These are phyloP conservation scores for Malassezia arunalokei DNA, from an alignment of 1,284 basidiomycete species.

Conservation along the genomic window DNA sequence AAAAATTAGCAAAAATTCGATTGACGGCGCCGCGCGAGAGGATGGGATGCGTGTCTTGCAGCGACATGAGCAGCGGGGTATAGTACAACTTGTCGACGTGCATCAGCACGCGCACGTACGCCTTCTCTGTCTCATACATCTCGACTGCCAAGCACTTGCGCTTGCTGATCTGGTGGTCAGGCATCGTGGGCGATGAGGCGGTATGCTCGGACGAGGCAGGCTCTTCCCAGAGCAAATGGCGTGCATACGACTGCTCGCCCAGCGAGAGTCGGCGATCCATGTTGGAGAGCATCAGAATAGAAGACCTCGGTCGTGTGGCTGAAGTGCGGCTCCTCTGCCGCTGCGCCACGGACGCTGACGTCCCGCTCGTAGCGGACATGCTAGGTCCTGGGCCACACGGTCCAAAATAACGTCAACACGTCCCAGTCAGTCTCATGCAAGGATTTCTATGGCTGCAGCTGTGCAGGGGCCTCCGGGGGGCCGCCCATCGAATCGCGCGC, in stretches of 20 bases:
- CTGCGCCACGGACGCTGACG: not conserved
- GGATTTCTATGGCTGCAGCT: no score
- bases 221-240: not conserved
- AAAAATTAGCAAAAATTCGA: slow-evolving; percentile 73
- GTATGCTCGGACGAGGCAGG: not conserved
- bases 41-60: slow-evolving; percentile 57
- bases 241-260: slow-evolving; percentile 1
- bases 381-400: no score
- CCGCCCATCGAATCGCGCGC: no score
- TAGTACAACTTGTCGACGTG: slow-evolving; percentile 34
- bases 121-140: slow-evolving; percentile 37
- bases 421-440: no score
- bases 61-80: slow-evolving; percentile 51
- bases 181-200: not conserved
- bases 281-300: not conserved
- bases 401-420: no score
- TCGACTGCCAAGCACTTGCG: slow-evolving; percentile 26
- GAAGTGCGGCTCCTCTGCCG: slow-evolving; percentile 7
- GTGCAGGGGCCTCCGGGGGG: no score
- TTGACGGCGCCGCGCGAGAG: slow-evolving; percentile 60
- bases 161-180: slow-evolving; percentile 12
- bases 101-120: slow-evolving; percentile 31
- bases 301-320: slow-evolving; percentile 4
- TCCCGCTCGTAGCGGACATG: not conserved
- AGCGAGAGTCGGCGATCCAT: slow-evolving; percentile 11